Percentiles rank a stretch among this genome's conserved stretches.
Evolutionary conservation across 768 basidiomycete genomes (phyloP).

Genomic region (Paxillus involutus): DNA sequence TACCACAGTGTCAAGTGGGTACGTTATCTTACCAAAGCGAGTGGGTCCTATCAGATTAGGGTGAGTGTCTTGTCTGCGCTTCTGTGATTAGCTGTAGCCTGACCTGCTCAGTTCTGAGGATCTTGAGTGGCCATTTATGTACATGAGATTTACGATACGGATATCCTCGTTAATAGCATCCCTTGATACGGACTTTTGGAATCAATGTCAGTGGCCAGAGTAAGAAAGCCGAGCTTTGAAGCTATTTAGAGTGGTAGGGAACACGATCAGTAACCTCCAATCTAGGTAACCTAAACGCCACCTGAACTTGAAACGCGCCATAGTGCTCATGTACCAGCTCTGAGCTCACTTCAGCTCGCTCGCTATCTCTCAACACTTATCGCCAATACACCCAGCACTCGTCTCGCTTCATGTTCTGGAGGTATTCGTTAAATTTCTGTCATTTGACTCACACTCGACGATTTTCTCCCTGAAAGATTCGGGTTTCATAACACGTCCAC

Average conservation of each 20-base stretch:
- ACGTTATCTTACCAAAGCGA: slow-evolving; percentile 90
- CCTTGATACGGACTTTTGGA: slow-evolving; percentile 11
- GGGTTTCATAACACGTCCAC: slow-evolving; percentile 87
- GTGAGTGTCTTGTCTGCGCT: slow-evolving; percentile 47
- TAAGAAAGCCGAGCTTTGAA: too few relatives aligned
- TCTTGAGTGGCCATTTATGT: slow-evolving; percentile 13
- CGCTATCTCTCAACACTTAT: slow-evolving; percentile 6
- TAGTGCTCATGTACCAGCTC: background rate
- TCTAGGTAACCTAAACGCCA: slow-evolving; percentile 21
- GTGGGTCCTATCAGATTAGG: slow-evolving; percentile 90
- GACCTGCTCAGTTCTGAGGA: slow-evolving; percentile 26
- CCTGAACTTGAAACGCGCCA: slow-evolving; percentile 20
- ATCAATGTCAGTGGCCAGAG: background rate
- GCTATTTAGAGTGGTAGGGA: background rate
- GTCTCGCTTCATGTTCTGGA: slow-evolving; percentile 46
- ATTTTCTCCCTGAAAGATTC: slow-evolving; percentile 54
- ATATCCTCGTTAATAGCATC: slow-evolving; percentile 25
- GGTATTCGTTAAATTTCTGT: slow-evolving; percentile 29
- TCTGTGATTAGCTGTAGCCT: background rate
- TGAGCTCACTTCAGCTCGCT: background rate
- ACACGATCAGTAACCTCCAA: slow-evolving; percentile 19
- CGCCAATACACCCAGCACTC: slow-evolving; percentile 13
- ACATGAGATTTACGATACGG: slow-evolving; percentile 25
- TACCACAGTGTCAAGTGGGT: slow-evolving; percentile 98
- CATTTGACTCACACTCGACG: background rate